These are phyloP conservation scores for Melastoma malabathricum DNA, from an alignment of 345 rosid genomes.

Conservation along the genomic window DNA sequence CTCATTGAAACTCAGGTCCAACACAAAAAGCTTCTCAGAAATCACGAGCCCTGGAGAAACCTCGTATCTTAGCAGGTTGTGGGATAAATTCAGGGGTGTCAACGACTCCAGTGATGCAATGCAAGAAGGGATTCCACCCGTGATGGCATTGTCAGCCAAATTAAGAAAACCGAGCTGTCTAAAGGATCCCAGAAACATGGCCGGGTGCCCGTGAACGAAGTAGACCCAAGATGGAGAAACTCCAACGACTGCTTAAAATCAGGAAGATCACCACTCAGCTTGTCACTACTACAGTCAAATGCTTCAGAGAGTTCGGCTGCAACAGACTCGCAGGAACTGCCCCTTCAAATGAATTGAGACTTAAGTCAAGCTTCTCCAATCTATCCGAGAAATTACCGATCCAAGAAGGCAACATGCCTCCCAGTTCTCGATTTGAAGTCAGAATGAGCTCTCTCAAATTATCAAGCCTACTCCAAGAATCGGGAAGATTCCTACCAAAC, in stretches of 20 bases:
- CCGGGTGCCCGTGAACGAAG: slow-evolving; percentile 58
- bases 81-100: slow-evolving; percentile 55
- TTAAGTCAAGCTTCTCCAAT: slow-evolving; percentile 56
- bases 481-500: slow-evolving; percentile 48
- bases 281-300: slow-evolving; percentile 52
- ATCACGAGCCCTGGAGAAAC: slow-evolving; percentile 65
- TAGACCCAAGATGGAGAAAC: slow-evolving; percentile 57
- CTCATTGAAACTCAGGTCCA: slow-evolving; percentile 76
- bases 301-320: slow-evolving; percentile 35
- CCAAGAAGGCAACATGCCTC: slow-evolving; percentile 55
- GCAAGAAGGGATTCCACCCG: slow-evolving; percentile 90
- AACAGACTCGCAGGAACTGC: slow-evolving; percentile 46
- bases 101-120: slow-evolving; percentile 43
- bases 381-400: slow-evolving; percentile 40
- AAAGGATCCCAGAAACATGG: slow-evolving; percentile 67
- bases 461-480: slow-evolving; percentile 25
- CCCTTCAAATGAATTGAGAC: slow-evolving; percentile 61
- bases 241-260: slow-evolving; percentile 56
- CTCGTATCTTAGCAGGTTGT: slow-evolving; percentile 44
- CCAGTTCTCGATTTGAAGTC: slow-evolving; percentile 40
- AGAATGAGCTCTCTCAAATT: slow-evolving; percentile 45
- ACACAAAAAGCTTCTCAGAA: slow-evolving; percentile 51
- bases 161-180: slow-evolving; percentile 38
- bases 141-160: slow-evolving; percentile 50
- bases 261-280: slow-evolving; percentile 34